Percentiles rank a stretch among this genome's conserved stretches.
phyloP scores from a whole-genome alignment of 176 grass and related monocot genomes.

The Sorghum bicolor region Sorghum_bicolor_NCBIv3 NC_012876.2:54779001-54779500 shows the following conservation, averaged over 20 bases:
- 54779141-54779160: conserved; percentile 42
- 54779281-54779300: conserved; percentile 52
- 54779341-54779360: background rate
- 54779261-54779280: conserved; percentile 67
- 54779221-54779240: conserved; percentile 67
- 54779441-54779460: background rate
- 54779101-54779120: background rate
- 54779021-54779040: background rate
- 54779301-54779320: conserved; percentile 41
- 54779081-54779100: background rate
- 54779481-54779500: background rate
- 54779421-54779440: background rate
- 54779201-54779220: conserved; percentile 64
- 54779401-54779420: background rate
- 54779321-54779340: conserved; percentile 39
- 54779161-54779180: conserved; percentile 65
- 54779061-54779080: background rate
- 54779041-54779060: background rate
- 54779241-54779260: conserved; percentile 84
- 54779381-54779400: background rate
- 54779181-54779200: conserved; percentile 82
- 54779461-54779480: background rate
- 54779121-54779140: background rate
- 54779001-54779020: background rate
- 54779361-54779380: background rate